Evolutionary conservation across 495 filamentous ascomycete species (phyloP).

Genomic region (Sporormia fimetaria): DNA sequence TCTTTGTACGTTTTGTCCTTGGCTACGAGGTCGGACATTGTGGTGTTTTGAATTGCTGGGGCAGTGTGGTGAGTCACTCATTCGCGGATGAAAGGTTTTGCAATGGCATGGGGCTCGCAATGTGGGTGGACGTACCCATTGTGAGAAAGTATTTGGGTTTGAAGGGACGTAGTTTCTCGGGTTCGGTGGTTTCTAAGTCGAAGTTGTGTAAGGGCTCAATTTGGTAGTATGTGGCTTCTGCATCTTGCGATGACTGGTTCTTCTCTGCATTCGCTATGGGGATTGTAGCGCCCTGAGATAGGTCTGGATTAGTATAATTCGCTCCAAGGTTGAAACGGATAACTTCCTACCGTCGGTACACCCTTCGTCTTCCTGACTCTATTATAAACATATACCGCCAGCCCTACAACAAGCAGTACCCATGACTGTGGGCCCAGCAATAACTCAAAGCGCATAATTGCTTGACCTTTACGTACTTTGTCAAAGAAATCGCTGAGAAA

Average conservation of each 20-base stretch:
- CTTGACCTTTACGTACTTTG: too few species aligned
- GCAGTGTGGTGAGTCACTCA: constrained; percentile 6
- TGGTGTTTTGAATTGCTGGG: constrained; percentile 40
- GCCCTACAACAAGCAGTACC: constrained; percentile 1
- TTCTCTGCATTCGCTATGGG: background rate
- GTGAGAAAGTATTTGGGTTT: constrained; percentile 61
- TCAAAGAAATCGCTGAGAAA: too few species aligned
- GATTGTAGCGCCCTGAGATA: background rate
- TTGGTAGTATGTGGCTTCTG: constrained; percentile 21
- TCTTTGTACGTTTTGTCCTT: constrained; percentile 56
- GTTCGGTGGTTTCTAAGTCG: constrained; percentile 48
- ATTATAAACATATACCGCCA: constrained; percentile 3
- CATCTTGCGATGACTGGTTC: too few species aligned
- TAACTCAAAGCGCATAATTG: too few species aligned
- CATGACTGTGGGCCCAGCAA: constrained; percentile 2
- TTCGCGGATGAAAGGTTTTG: too few species aligned
- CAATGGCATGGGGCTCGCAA: background rate
- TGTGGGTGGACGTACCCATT: constrained; percentile 44
- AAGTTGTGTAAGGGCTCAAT: constrained; percentile 49
- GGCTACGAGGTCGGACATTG: constrained; percentile 50
- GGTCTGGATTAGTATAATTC: constrained; percentile 1
- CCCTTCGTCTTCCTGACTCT: background rate
- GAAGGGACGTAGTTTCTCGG: constrained; percentile 53
- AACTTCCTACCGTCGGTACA: background rate
- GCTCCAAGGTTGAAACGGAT: background rate